These are phyloP conservation scores for Nevesoporus exiguus DNA, from an alignment of 768 basidiomycete genomes.

Conservation along the genomic window DNA sequence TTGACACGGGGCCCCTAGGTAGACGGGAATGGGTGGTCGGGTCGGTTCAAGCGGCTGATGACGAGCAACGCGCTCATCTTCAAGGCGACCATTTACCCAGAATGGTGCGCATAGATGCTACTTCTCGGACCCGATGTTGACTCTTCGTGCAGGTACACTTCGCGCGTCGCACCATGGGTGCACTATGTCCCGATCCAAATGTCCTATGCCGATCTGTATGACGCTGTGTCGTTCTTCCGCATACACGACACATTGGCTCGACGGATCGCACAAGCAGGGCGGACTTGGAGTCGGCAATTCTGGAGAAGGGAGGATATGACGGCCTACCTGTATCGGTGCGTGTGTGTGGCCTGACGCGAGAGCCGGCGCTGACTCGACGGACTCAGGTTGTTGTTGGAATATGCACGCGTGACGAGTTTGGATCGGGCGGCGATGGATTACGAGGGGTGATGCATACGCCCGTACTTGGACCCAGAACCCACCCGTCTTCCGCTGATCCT, in stretches of 20 bases:
- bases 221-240: conserved; percentile 69
- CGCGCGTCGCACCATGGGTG: conserved; percentile 63
- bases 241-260: conserved; percentile 58
- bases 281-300: conserved; percentile 52
- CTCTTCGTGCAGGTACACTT: conserved; percentile 42
- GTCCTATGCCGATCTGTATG: conserved; percentile 66
- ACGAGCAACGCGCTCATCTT: conserved; percentile 61
- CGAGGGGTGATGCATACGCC: conserved; percentile 4
- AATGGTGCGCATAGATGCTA: conserved; percentile 46
- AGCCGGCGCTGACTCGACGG: neutral
- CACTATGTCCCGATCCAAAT: conserved; percentile 71
- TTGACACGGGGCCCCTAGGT: conserved; percentile 32
- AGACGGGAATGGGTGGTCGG: conserved; percentile 67
- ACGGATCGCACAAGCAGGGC: conserved; percentile 54
- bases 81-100: conserved; percentile 70
- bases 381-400: conserved; percentile 55
- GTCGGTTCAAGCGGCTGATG: conserved; percentile 64
- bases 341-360: neutral
- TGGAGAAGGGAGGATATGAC: conserved; percentile 62
- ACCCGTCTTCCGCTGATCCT: too few relatives aligned
- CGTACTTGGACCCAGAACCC: too few relatives aligned
- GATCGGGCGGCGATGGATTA: conserved; percentile 45
- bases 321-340: conserved; percentile 57
- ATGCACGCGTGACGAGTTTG: conserved; percentile 47
- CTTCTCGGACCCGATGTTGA: neutral